Evolutionary conservation across 2,329 filamentous ascomycete genomes (phyloP).

Genomic region (Cordyceps cateniannulata): DNA sequence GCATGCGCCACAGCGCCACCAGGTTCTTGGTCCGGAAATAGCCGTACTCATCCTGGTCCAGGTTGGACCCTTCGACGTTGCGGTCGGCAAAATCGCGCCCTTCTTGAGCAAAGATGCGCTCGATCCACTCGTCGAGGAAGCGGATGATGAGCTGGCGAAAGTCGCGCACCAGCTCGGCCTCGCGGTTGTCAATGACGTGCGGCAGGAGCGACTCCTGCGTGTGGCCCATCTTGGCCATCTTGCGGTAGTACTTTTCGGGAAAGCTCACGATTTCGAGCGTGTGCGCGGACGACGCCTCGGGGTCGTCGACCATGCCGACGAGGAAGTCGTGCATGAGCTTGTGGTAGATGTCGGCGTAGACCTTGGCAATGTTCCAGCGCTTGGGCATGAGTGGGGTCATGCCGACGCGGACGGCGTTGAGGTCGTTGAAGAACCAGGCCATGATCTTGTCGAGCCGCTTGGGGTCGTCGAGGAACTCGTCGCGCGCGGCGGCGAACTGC

Average conservation of each 20-base stretch:
- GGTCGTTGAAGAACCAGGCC: slow-evolving; percentile 96
- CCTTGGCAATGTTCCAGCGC: slow-evolving; percentile 93
- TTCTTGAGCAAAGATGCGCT: slow-evolving; percentile 81
- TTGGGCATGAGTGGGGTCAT: slow-evolving; percentile 90
- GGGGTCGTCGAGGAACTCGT: slow-evolving; percentile 77
- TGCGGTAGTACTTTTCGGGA: slow-evolving; percentile 92
- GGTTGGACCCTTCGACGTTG: slow-evolving; percentile 59
- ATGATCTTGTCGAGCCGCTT: slow-evolving; percentile 77
- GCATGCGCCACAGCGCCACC: slow-evolving; percentile 95
- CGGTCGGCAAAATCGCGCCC: slow-evolving; percentile 73
- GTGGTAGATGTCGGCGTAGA: slow-evolving; percentile 88
- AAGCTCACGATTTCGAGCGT: slow-evolving; percentile 90
- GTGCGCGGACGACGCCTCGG: slow-evolving; percentile 76
- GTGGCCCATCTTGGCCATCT: slow-evolving; percentile 88
- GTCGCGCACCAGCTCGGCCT: slow-evolving; percentile 83
- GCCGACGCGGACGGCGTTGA: slow-evolving; percentile 88
- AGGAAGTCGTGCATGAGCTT: slow-evolving; percentile 93
- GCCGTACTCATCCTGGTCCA: slow-evolving; percentile 82
- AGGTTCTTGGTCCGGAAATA: slow-evolving; percentile 89
- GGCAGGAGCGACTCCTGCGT: slow-evolving; percentile 68
- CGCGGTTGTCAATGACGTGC: slow-evolving; percentile 84
- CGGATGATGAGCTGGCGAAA: slow-evolving; percentile 94
- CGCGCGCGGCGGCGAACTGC: slow-evolving; percentile 65
- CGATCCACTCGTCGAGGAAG: slow-evolving; percentile 96
- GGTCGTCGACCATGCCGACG: slow-evolving; percentile 73